Evolutionary conservation across 345 rosid genomes (phyloP).

Genomic region (Balakata baccata): DNA sequence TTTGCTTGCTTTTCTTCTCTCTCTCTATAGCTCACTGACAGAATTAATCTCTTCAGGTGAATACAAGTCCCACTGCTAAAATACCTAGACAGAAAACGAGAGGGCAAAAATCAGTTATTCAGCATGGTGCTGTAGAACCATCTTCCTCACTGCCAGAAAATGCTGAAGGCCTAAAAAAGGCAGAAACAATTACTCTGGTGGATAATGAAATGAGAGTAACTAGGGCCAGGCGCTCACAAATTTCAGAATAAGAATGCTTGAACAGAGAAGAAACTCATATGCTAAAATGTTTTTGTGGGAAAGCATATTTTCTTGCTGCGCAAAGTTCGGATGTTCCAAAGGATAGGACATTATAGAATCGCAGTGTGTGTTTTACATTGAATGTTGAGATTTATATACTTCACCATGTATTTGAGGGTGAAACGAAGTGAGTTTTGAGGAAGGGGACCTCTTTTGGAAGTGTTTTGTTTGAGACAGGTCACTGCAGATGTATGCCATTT

Average conservation of each 20-base stretch:
- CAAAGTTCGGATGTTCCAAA: neutral
- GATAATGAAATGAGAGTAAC: constrained; percentile 6
- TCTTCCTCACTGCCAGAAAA: constrained; percentile 15
- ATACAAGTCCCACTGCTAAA: constrained; percentile 25
- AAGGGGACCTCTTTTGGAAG: neutral
- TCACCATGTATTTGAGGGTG: neutral
- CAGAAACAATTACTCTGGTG: constrained; percentile 5
- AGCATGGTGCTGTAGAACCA: constrained; percentile 3
- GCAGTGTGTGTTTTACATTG: neutral
- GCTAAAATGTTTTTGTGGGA: neutral
- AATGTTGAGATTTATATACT: neutral
- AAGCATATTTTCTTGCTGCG: neutral
- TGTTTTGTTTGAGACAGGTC: neutral
- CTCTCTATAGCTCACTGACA: neutral
- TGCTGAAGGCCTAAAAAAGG: constrained; percentile 9
- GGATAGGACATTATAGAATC: neutral
- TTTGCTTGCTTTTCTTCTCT: neutral
- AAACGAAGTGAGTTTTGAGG: neutral
- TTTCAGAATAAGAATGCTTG: neutral
- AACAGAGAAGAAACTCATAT: neutral
- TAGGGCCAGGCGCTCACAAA: constrained; percentile 15
- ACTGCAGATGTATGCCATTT: neutral
- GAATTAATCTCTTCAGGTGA: constrained; percentile 31
- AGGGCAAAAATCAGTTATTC: constrained; percentile 24
- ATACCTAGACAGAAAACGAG: constrained; percentile 34